These are phyloP conservation scores for Alternaria burnsii DNA, from an alignment of 2,329 filamentous ascomycete species.

Conservation along the genomic window DNA sequence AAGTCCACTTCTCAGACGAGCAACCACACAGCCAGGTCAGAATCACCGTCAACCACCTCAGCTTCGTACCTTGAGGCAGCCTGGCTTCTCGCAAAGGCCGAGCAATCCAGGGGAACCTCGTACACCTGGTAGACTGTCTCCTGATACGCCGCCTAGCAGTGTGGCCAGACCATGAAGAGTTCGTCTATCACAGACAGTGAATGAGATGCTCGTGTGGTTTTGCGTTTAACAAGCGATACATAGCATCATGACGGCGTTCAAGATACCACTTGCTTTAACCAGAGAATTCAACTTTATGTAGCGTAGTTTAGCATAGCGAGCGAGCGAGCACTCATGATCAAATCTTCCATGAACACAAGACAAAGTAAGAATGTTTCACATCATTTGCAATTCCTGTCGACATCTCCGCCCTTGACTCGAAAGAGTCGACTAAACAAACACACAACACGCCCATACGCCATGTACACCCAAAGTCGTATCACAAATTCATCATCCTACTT, in stretches of 20 bases:
- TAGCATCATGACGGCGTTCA: constrained; percentile 6
- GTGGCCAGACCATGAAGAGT: constrained; percentile 11
- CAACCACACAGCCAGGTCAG: constrained; percentile 40
- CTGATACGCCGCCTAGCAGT: constrained; percentile 41
- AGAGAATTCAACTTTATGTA: not conserved
- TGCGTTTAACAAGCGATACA: not conserved
- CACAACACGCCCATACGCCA: not conserved
- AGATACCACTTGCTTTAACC: constrained; percentile 11
- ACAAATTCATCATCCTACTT: not conserved
- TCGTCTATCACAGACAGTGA: not conserved
- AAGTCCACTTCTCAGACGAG: constrained; percentile 47
- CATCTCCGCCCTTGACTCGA: not conserved
- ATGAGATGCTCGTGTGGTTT: not conserved
- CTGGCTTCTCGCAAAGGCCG: constrained; percentile 8
- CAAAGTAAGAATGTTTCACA: not conserved
- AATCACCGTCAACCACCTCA: constrained; percentile 18
- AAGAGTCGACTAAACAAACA: not conserved
- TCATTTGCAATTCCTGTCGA: not conserved
- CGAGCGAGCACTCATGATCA: not conserved
- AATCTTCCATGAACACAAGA: not conserved
- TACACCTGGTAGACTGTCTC: constrained; percentile 25
- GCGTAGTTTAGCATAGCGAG: constrained; percentile 12
- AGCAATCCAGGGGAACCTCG: constrained; percentile 17
- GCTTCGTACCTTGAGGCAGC: constrained; percentile 28
- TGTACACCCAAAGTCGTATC: not conserved